A percentile compares a stretch with the other conserved stretches of the same genome.
phyloP scores from a whole-genome alignment of 2,329 filamentous ascomycete species.

The Fusarium floridanum region DNA sequence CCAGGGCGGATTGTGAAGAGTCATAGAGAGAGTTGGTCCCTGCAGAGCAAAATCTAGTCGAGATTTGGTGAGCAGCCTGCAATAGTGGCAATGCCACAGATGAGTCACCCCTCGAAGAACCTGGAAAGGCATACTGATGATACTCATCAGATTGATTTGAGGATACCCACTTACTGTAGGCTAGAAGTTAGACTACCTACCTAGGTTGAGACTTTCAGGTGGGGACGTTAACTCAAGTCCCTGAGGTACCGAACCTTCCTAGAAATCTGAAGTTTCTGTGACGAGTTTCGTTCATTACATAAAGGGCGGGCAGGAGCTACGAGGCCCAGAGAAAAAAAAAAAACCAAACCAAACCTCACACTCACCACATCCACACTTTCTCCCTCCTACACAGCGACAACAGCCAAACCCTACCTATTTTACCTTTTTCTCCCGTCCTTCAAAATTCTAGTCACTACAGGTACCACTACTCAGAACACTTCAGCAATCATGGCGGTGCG shows the following conservation, averaged over 20 bases:
- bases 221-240: constrained; percentile 11
- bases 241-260: neutral
- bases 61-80: neutral
- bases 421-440: constrained; percentile 1
- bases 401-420: neutral
- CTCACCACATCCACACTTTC: constrained; percentile 30
- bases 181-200: neutral
- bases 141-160: neutral
- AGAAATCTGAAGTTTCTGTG: neutral
- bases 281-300: constrained; percentile 35
- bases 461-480: constrained; percentile 26
- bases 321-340: constrained; percentile 40
- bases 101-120: neutral
- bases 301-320: constrained; percentile 41
- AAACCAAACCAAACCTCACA: constrained; percentile 10
- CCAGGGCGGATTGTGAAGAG: neutral
- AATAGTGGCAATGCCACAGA: neutral
- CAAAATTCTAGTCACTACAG: constrained; percentile 38
- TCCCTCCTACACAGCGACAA: neutral
- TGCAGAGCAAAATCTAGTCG: neutral
- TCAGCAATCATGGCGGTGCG: constrained; percentile 71
- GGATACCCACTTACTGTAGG: neutral
- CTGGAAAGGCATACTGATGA: neutral
- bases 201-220: neutral
- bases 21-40: neutral